Conservation (phyloP, 371 early-diverging fungal species). For the Umbelopsis sp. region DNA sequence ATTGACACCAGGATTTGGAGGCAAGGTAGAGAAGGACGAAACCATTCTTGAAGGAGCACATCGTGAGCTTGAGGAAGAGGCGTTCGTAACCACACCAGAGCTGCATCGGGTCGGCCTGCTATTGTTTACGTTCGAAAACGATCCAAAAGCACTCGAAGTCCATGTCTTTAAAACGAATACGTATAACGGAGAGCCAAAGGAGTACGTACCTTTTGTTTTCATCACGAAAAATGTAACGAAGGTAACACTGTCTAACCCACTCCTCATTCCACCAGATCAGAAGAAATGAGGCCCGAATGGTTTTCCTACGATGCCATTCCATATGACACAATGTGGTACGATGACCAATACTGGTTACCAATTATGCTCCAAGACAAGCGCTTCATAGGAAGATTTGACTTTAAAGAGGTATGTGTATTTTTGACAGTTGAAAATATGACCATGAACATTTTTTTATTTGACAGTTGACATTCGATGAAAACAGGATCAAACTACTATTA, state of each 20-base stretch:
- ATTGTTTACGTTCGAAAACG: slow-evolving; percentile 59
- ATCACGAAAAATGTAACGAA: background rate
- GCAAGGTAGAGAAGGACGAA: slow-evolving; percentile 72
- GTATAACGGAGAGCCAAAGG: slow-evolving; percentile 55
- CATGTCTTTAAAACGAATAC: slow-evolving; percentile 56
- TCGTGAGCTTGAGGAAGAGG: slow-evolving; percentile 72
- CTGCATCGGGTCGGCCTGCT: slow-evolving; percentile 58
- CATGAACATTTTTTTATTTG: background rate
- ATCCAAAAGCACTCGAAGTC: slow-evolving; percentile 55
- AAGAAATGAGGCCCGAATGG: slow-evolving; percentile 71
- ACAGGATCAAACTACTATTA: slow-evolving; percentile 11
- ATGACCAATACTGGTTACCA: slow-evolving; percentile 59
- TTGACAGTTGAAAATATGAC: background rate
- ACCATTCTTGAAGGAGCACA: slow-evolving; percentile 63
- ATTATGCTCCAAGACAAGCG: slow-evolving; percentile 23
- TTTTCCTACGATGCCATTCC: slow-evolving; percentile 53
- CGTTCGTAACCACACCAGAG: slow-evolving; percentile 50
- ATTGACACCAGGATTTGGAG: slow-evolving; percentile 60
- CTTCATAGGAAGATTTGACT: slow-evolving; percentile 44
- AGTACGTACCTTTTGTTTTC: slow-evolving; percentile 42
- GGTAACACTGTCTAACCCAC: background rate
- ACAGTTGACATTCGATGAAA: background rate
- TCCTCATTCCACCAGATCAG: slow-evolving; percentile 39
- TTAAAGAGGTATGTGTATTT: slow-evolving; percentile 31
- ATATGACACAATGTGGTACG: slow-evolving; percentile 61